These are phyloP conservation scores for Wakefieldia striispora DNA, from an alignment of 768 basidiomycete genomes.

Conservation along the genomic window DNA sequence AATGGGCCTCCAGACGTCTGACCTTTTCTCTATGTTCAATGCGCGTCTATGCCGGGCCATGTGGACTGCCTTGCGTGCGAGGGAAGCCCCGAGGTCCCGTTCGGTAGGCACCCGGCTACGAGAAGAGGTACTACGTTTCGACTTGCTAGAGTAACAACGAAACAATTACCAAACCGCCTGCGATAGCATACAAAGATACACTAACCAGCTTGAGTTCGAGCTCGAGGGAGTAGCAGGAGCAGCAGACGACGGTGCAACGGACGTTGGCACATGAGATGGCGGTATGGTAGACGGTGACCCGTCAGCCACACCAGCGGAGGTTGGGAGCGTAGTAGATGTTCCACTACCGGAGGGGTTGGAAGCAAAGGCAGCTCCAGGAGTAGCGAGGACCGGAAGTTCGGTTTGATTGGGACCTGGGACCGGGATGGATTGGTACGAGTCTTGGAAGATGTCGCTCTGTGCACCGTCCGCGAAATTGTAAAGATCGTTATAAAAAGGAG, in stretches of 20 bases:
- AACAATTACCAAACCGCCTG: not conserved
- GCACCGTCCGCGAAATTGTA: constrained; percentile 74
- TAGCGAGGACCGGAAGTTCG: constrained; percentile 18
- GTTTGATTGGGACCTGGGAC: constrained; percentile 40
- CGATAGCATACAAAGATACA: not conserved
- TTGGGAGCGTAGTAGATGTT: not conserved
- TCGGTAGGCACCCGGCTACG: constrained; percentile 5
- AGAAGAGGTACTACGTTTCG: constrained; percentile 4
- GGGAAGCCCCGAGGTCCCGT: constrained; percentile 1
- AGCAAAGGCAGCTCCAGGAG: not conserved
- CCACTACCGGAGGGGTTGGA: not conserved
- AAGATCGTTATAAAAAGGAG: constrained; percentile 64
- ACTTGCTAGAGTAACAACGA: not conserved
- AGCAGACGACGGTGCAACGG: not conserved
- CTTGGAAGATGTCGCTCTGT: constrained; percentile 69
- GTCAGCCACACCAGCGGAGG: not conserved
- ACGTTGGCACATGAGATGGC: not conserved
- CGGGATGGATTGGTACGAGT: constrained; percentile 49
- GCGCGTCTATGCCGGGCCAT: constrained; percentile 15
- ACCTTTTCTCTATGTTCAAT: not conserved
- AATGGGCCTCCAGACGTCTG: constrained; percentile 15
- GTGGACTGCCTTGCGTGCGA: constrained; percentile 2
- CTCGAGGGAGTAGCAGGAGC: not conserved
- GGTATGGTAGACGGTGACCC: no score
- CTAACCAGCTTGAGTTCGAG: constrained; percentile 14